Conservation (phyloP, 1,284 basidiomycete genomes). For the Ganoderma lucidum region DNA sequence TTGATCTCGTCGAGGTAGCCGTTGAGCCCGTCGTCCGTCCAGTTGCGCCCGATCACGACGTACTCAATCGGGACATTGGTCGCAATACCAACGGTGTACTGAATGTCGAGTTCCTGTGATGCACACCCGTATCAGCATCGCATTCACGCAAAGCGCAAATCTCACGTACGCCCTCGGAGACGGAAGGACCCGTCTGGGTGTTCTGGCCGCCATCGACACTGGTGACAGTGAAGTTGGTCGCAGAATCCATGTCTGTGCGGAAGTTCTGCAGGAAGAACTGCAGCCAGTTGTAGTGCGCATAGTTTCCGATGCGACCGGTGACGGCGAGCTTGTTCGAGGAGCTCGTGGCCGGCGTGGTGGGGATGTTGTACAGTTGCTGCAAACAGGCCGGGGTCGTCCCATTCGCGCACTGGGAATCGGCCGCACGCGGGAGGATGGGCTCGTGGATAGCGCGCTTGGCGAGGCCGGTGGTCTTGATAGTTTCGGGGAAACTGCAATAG, state of each 20-base stretch:
- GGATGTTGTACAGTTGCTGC: conserved; percentile 56
- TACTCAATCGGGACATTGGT: conserved; percentile 46
- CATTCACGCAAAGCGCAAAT: conserved; percentile 50
- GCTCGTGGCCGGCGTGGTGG: conserved; percentile 53
- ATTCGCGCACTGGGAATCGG: conserved; percentile 43
- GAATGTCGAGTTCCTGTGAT: conserved; percentile 61
- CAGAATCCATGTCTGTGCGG: conserved; percentile 54
- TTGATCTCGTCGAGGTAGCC: conserved; percentile 25
- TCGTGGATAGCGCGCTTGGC: conserved; percentile 20
- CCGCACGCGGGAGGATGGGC: conserved; percentile 18
- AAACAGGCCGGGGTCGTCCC: conserved; percentile 63
- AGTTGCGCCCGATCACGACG: conserved; percentile 23
- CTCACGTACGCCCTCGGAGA: conserved; percentile 55
- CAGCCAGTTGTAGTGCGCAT: conserved; percentile 57
- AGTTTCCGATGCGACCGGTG: conserved; percentile 61
- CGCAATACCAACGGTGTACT: conserved; percentile 69
- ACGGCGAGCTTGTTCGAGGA: conserved; percentile 58
- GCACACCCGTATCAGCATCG: background rate
- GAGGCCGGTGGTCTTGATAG: conserved; percentile 9
- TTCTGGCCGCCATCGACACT: conserved; percentile 57
- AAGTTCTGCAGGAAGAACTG: conserved; percentile 58
- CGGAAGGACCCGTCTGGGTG: conserved; percentile 44
- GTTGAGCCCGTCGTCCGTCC: conserved; percentile 22
- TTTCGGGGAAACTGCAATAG: conserved; percentile 24
- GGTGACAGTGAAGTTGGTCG: conserved; percentile 43